phyloP scores from a whole-genome alignment of 768 basidiomycete species.

The Hygrophorus pudorinus region DNA sequence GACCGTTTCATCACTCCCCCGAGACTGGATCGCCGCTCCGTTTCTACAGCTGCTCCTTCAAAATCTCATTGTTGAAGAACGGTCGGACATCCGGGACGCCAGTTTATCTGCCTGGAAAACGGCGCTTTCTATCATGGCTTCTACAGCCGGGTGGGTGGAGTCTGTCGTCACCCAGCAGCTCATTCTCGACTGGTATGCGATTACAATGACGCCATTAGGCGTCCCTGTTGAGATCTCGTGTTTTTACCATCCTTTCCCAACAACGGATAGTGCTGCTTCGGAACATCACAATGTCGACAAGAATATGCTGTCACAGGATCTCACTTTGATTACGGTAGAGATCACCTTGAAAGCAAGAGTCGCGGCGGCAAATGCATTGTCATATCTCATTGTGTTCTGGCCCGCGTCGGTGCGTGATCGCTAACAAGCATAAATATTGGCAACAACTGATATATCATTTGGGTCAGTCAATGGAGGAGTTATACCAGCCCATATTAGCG shows the following conservation, averaged over 20 bases:
- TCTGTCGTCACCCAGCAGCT: slow-evolving; percentile 45
- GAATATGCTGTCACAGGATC: slow-evolving; percentile 86
- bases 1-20: slow-evolving; percentile 59
- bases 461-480: slow-evolving; percentile 40
- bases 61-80: slow-evolving; percentile 89
- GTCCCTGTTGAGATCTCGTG: slow-evolving; percentile 56
- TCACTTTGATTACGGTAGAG: slow-evolving; percentile 71
- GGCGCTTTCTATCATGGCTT: slow-evolving; percentile 48
- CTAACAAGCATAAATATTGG: neutral
- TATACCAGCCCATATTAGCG: slow-evolving; percentile 64
- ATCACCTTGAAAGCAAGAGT: slow-evolving; percentile 71
- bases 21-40: slow-evolving; percentile 69
- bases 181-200: slow-evolving; percentile 75
- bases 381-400: slow-evolving; percentile 61
- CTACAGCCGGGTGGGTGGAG: slow-evolving; percentile 38
- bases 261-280: slow-evolving; percentile 34
- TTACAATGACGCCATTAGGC: slow-evolving; percentile 86
- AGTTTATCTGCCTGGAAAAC: slow-evolving; percentile 68
- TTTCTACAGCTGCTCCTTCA: slow-evolving; percentile 86
- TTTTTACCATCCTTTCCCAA: slow-evolving; percentile 57
- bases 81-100: slow-evolving; percentile 67
- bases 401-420: slow-evolving; percentile 39
- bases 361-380: slow-evolving; percentile 68
- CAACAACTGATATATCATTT: neutral
- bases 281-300: slow-evolving; percentile 94